These are phyloP conservation scores for Euclidium syriacum DNA, from an alignment of 345 rosid genomes.

Conservation along the genomic window DNA sequence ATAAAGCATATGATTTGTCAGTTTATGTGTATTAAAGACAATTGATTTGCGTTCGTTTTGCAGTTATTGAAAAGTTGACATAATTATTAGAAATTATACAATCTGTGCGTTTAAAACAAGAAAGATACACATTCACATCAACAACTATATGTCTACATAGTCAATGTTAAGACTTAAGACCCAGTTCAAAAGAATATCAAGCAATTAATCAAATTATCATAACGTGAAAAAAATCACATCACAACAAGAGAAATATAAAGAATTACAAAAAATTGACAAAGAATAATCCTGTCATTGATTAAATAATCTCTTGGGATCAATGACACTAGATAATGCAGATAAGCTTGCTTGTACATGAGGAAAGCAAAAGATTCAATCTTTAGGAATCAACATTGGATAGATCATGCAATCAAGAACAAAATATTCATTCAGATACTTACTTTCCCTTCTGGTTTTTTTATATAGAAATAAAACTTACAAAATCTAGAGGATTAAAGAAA, in stretches of 20 bases:
- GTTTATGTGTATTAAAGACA: slow-evolving; percentile 1
- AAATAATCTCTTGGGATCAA: not conserved
- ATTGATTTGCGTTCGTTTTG: not conserved
- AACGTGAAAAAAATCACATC: not conserved
- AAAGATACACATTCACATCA: slow-evolving; percentile 13
- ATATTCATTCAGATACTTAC: slow-evolving; percentile 27
- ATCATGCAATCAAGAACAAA: slow-evolving; percentile 33
- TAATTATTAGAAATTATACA: not conserved
- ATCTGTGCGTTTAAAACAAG: slow-evolving; percentile 23
- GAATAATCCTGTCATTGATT: not conserved
- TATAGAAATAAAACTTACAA: not conserved
- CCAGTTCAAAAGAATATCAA: not conserved
- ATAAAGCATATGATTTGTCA: slow-evolving; percentile 12
- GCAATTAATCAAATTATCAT: not conserved
- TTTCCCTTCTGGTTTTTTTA: slow-evolving; percentile 6
- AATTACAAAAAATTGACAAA: not conserved
- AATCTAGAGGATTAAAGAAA: not conserved
- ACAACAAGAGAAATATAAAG: not conserved
- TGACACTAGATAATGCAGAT: slow-evolving; percentile 2
- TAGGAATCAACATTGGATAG: slow-evolving; percentile 39
- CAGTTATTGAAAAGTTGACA: not conserved
- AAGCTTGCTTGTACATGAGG: slow-evolving; percentile 51
- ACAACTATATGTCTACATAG: not conserved
- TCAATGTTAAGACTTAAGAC: not conserved
- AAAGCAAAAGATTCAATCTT: slow-evolving; percentile 44